Conservation (phyloP, 2,329 filamentous ascomycete species). For the Paecilomyces sp. region DNA sequence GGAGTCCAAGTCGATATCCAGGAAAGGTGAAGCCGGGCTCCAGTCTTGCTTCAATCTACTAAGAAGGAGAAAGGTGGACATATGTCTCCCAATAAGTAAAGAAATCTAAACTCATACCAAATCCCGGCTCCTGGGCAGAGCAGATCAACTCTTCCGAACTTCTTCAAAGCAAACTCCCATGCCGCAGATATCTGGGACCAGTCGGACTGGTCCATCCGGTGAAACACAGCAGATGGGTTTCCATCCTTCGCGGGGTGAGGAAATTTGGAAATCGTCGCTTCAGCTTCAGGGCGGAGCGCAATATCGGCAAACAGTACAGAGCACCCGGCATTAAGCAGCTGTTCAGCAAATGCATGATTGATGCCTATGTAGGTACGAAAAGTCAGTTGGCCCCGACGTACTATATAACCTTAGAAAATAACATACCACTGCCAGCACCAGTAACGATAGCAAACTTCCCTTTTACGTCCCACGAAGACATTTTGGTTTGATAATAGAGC, state of each 20-base stretch:
- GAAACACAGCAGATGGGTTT: not conserved
- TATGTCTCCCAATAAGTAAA: not conserved
- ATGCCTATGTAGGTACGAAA: constrained; percentile 5
- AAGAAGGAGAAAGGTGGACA: not conserved
- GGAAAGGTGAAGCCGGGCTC: not conserved
- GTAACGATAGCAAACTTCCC: constrained; percentile 6
- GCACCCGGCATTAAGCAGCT: constrained; percentile 15
- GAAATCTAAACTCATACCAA: not conserved
- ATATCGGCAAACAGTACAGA: constrained; percentile 20
- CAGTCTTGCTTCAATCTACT: not conserved
- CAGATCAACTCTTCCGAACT: constrained; percentile 5
- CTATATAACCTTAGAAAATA: not conserved
- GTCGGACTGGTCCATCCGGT: constrained; percentile 9
- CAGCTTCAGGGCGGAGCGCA: constrained; percentile 13
- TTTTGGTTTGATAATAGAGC: not conserved
- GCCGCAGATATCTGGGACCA: constrained; percentile 21
- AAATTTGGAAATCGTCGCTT: constrained; percentile 8
- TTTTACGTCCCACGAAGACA: not conserved
- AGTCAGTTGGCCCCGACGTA: not conserved
- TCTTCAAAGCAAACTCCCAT: constrained; percentile 6
- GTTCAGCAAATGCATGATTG: constrained; percentile 11
- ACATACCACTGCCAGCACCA: constrained; percentile 2
- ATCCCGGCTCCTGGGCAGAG: not conserved
- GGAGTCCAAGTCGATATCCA: not conserved
- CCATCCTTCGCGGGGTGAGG: not conserved